Evolutionary conservation across 73 alveolate genomes (phyloP).

Genomic region (Paramecium caudatum): DNA sequence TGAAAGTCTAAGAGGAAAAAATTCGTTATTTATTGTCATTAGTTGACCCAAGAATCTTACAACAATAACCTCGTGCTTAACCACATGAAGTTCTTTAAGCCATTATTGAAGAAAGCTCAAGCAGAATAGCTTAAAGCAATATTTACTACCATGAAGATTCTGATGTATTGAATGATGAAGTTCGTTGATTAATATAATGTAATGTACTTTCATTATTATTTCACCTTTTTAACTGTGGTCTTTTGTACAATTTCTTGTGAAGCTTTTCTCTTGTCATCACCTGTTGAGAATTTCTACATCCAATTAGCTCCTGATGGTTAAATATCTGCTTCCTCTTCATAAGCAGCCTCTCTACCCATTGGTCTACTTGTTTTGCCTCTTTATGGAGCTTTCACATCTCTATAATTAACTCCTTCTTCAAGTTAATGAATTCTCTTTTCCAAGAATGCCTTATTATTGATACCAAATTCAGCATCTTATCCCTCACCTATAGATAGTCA

Average conservation of each 20-base stretch:
- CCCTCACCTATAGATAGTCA: constrained; percentile 86
- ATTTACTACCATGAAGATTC: constrained; percentile 64
- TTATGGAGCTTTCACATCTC: constrained; percentile 70
- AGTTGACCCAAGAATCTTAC: background rate
- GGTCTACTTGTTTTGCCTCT: constrained; percentile 47
- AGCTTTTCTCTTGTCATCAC: constrained; percentile 6
- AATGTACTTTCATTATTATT: constrained; percentile 9
- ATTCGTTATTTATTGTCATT: constrained; percentile 19
- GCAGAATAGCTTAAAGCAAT: constrained; percentile 56
- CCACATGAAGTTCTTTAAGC: constrained; percentile 13
- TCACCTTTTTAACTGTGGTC: constrained; percentile 26
- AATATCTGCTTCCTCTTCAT: constrained; percentile 52
- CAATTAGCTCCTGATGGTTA: constrained; percentile 54
- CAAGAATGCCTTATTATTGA: constrained; percentile 86
- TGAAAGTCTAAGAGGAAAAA: background rate
- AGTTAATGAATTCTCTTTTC: constrained; percentile 90
- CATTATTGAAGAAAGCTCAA: constrained; percentile 47
- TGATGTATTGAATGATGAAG: constrained; percentile 40
- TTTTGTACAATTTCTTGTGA: background rate
- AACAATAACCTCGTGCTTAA: background rate
- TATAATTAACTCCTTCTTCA: constrained; percentile 87
- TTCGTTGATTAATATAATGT: constrained; percentile 21
- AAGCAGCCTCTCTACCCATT: background rate
- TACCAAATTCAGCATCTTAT: constrained; percentile 93
- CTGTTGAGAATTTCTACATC: constrained; percentile 54